These are phyloP conservation scores for Lactarius hatsudake DNA, from an alignment of 768 basidiomycete genomes.

Conservation along the genomic window DNA sequence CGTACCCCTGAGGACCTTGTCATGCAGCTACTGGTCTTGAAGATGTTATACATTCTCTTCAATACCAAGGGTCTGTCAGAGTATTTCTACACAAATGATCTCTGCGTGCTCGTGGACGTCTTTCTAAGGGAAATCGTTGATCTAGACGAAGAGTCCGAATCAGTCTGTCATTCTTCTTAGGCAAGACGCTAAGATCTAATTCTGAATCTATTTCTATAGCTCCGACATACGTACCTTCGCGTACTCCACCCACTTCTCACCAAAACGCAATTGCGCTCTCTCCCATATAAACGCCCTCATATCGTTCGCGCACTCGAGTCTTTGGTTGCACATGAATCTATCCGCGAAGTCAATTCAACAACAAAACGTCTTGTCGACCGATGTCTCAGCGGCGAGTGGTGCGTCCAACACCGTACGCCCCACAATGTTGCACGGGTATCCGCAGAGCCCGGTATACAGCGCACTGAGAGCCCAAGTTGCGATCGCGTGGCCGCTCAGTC, in stretches of 20 bases:
- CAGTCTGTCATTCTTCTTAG: slow-evolving; percentile 50
- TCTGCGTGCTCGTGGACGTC: slow-evolving; percentile 94
- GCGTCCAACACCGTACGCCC: slow-evolving; percentile 58
- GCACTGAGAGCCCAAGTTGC: slow-evolving; percentile 31
- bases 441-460: slow-evolving; percentile 27
- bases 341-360: slow-evolving; percentile 82
- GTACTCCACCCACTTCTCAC: slow-evolving; percentile 94
- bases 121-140: slow-evolving; percentile 93
- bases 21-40: slow-evolving; percentile 92
- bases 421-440: slow-evolving; percentile 13
- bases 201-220: slow-evolving; percentile 38
- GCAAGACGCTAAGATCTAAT: background rate
- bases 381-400: slow-evolving; percentile 86
- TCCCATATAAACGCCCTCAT: slow-evolving; percentile 90
- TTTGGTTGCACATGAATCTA: slow-evolving; percentile 65
- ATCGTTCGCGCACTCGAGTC: slow-evolving; percentile 82
- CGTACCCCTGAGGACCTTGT: slow-evolving; percentile 87
- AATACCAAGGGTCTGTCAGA: slow-evolving; percentile 90
- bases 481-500: slow-evolving; percentile 33
- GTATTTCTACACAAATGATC: slow-evolving; percentile 97
- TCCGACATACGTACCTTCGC: slow-evolving; percentile 95
- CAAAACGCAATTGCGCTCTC: slow-evolving; percentile 81
- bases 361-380: slow-evolving; percentile 90
- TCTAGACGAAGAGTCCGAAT: slow-evolving; percentile 90
- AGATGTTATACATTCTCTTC: slow-evolving; percentile 92